Base-by-base conservation (phyloP, 2,329 filamentous ascomycete species). In the Exophiala spinifera region DNA sequence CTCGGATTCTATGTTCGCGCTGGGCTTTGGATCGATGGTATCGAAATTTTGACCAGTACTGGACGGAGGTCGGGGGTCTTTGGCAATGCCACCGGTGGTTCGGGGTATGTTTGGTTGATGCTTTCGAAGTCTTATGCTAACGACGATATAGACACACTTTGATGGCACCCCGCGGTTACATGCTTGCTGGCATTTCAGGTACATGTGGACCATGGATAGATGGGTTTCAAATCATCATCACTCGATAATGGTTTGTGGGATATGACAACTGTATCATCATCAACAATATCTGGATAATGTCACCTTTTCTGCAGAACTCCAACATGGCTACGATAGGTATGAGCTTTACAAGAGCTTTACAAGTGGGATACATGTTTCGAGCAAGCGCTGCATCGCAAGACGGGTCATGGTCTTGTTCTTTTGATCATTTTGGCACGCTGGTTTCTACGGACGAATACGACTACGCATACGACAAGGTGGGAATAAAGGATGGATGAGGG, bases 151-250 rank as follows among this genome's bases (percentile, higher is more conserved):
- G 92, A 60, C 87, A 91, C 70, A 94, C 86, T 31, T 78, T 99
- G 57, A 88, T 97, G 63, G 90, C 92, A 48, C 94, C 94, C 10
- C 80, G 88, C 62, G 92, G 92, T 46, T 96, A 94, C 73, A 89
- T 80, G 61, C 86, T 97, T 66, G 91, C 88, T 57, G 94, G 94
- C 55, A 80, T 97, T 60, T 87, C 89, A 10, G 94, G 94, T 53
- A 89, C 88, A 48, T 89, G 85, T 66, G 90, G 80, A 34, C 69
- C 81, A 46, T 95, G 89, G 89, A 75, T 96, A 19, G 90, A 96
- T 69, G 88, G 88, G 3, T 89, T 96, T 69, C 87, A 88, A 7
- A 77, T 96, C 53, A 84, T 97, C 65, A 88, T 91, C 64, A 84
- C 83, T 45, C 79, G 84, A 63, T 89, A 71, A 82, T 51, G 19